Evolutionary conservation across 768 basidiomycete genomes (phyloP).

Genomic region (Sporobolomyces phaffii): DNA sequence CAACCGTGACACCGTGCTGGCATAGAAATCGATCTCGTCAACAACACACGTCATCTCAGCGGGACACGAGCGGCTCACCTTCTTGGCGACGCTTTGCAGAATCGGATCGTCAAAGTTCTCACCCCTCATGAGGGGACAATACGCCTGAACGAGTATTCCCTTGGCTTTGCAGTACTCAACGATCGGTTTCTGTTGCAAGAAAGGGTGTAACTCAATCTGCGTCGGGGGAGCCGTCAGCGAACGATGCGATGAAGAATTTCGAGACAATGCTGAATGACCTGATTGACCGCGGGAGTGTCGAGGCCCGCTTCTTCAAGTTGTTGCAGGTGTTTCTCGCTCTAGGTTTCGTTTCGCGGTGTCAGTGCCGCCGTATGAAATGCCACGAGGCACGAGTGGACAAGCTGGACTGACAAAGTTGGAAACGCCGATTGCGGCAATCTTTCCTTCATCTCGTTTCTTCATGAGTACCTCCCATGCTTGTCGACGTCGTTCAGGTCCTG

Average conservation of each 20-base stretch:
- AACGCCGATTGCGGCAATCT: slow-evolving; percentile 70
- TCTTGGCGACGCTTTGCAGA: slow-evolving; percentile 56
- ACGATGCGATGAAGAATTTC: slow-evolving; percentile 24
- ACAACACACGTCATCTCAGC: background rate
- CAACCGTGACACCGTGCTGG: slow-evolving; percentile 45
- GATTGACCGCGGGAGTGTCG: slow-evolving; percentile 58
- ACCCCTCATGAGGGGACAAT: slow-evolving; percentile 64
- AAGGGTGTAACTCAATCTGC: slow-evolving; percentile 55
- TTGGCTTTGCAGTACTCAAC: slow-evolving; percentile 58
- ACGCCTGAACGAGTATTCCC: slow-evolving; percentile 63
- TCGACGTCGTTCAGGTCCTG: slow-evolving; percentile 45
- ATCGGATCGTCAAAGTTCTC: slow-evolving; percentile 50
- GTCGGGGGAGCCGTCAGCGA: slow-evolving; percentile 44
- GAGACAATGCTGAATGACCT: slow-evolving; percentile 15
- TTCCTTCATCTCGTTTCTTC: slow-evolving; percentile 68
- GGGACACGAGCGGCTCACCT: slow-evolving; percentile 50
- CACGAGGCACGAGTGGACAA: too few species aligned
- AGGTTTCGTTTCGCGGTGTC: background rate
- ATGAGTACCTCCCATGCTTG: slow-evolving; percentile 61
- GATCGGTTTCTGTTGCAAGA: slow-evolving; percentile 61
- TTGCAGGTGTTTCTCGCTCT: slow-evolving; percentile 54
- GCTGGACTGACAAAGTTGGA: slow-evolving; percentile 72
- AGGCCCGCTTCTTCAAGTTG: slow-evolving; percentile 62
- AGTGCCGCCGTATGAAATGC: background rate
- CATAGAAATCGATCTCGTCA: background rate